Base-by-base conservation (phyloP, 106 monocot genomes). In the Dendrobium officinale region DNA sequence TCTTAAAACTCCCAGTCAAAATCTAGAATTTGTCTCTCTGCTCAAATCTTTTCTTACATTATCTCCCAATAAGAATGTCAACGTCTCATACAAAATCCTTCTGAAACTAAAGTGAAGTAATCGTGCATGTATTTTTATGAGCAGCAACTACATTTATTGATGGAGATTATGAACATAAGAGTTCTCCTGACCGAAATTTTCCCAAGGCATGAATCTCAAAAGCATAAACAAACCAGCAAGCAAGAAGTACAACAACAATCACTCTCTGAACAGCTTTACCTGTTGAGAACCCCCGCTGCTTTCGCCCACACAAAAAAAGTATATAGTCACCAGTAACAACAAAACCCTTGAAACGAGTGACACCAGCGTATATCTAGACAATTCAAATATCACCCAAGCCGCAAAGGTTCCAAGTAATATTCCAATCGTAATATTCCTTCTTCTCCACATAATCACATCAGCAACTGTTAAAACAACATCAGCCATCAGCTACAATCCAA, bases 281-380 rank as follows among this genome's bases (percentile, higher is more conserved):
- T 90, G 79, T 96, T 96, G 43, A 96, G 96, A 77, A 92, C 10
- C 42, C 61, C 79, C 1, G 96, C 93, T 1, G 91, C 84, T 78
- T 90, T 93, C 27, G 93, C 89, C 96, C 96, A 96, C 0, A 92
- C 70, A 82, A 91, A 96, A 13, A 96, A n/a, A n/a, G n/a, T n/a
- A 85, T 59, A 92, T 85, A 78, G 87, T 83, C 15, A 93, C 11
- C 59, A 92, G 37, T 29, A 93, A 90, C 73, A 93, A 83, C 42
- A 96, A 80, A 37, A 92, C 93, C 72, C 84, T 91, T 8, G 91
- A 84, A 49, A 87, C 78, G 17, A 96, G 85, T 5, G 91, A 96
- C 4, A 96, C 22, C 26, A 96, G 78, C 41, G 88, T 96, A 67
- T 96, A 90, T 16, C 88, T 86, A 58, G 77, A 88, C 29, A 79